These are phyloP conservation scores for Boletus pseudopeckii DNA, from an alignment of 768 basidiomycete genomes.

Conservation along the genomic window DNA sequence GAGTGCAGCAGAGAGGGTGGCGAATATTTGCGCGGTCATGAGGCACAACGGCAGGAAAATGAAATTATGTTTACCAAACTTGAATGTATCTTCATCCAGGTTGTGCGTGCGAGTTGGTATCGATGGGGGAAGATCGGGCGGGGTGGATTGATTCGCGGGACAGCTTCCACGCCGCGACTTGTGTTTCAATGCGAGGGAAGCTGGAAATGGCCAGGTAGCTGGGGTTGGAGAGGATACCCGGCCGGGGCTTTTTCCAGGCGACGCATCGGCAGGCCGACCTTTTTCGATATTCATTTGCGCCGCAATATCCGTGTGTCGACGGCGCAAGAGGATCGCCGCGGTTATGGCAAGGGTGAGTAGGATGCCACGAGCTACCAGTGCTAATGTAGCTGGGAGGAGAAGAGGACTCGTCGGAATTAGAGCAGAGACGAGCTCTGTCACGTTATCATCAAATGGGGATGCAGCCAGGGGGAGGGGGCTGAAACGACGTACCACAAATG, in stretches of 20 bases:
- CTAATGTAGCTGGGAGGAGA: constrained; percentile 24
- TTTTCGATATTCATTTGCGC: constrained; percentile 16
- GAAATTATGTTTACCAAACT: neutral
- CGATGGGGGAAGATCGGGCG: constrained; percentile 2
- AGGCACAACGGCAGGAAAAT: constrained; percentile 12
- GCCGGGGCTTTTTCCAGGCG: constrained; percentile 2
- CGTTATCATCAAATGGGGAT: neutral
- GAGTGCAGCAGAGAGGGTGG: constrained; percentile 24
- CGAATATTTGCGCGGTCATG: constrained; percentile 19
- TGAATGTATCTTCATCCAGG: neutral
- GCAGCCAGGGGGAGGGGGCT: no score
- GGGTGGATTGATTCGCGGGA: neutral
- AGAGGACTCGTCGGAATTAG: constrained; percentile 23
- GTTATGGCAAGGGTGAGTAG: constrained; percentile 17
- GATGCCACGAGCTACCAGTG: constrained; percentile 21
- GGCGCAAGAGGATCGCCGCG: constrained; percentile 6
- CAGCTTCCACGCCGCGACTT: neutral
- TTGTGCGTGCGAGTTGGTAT: neutral
- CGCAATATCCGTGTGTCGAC: neutral
- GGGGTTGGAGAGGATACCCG: constrained; percentile 31
- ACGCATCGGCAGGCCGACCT: neutral
- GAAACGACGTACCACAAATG: constrained; percentile 24
- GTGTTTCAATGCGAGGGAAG: constrained; percentile 21
- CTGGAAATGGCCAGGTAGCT: constrained; percentile 33
- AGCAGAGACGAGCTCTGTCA: constrained; percentile 25